phyloP scores from a whole-genome alignment of 228 moss, liverwort and hornwort genomes.

The Sphagnum fallax region DNA sequence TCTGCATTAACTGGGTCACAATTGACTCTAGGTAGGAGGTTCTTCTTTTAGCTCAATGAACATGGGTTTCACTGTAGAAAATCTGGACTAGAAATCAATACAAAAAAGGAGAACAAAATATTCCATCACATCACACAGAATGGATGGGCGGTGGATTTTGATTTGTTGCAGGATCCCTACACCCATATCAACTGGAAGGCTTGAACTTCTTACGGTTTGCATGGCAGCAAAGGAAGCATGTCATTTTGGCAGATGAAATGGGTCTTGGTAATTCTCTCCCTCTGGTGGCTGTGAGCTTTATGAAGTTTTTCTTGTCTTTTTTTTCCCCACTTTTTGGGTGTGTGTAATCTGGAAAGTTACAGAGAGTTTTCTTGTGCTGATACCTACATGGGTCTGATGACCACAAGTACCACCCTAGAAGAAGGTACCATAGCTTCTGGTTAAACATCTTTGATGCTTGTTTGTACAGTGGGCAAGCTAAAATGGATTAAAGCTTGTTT shows the following conservation, averaged over 20 bases:
- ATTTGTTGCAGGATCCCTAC: conserved; percentile 59
- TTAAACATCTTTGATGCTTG: not conserved
- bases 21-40: not conserved
- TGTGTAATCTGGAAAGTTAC: too few species aligned
- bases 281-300: not conserved
- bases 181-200: conserved; percentile 96
- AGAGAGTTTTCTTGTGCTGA: too few species aligned
- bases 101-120: too few species aligned
- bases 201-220: conserved; percentile 86
- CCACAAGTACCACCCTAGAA: too few species aligned
- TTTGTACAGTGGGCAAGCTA: not conserved
- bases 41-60: not conserved
- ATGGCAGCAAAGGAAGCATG: conserved; percentile 94
- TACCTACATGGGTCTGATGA: too few species aligned
- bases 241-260: conserved; percentile 96
- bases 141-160: not conserved
- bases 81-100: not conserved
- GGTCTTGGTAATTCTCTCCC: conserved; percentile 58
- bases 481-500: not conserved
- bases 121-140: too few species aligned
- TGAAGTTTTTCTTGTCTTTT: not conserved
- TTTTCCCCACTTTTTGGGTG: too few species aligned
- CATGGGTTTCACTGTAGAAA: not conserved
- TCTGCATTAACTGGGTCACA: too few species aligned
- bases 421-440: too few species aligned